Conservation (phyloP, 78 protist genomes). For the Chrysochromulina tobinii region DNA sequence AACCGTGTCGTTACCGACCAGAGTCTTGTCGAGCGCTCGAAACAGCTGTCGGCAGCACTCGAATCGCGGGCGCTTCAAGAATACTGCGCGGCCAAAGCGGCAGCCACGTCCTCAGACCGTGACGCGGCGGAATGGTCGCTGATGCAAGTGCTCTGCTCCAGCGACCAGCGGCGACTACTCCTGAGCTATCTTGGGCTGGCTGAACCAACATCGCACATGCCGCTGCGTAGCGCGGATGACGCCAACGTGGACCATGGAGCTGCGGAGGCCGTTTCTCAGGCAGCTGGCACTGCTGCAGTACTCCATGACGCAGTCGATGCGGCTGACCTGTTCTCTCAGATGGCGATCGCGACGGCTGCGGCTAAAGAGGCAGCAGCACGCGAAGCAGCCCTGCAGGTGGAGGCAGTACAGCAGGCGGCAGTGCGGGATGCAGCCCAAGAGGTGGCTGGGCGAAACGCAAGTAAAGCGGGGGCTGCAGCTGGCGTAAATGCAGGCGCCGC, state of each 20-base stretch:
- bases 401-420: no score
- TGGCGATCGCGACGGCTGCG: constrained; percentile 5
- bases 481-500: background rate
- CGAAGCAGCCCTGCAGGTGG: no score
- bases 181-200: constrained; percentile 17
- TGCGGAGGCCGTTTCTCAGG: no score
- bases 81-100: background rate
- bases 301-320: background rate
- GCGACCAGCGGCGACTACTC: constrained; percentile 6
- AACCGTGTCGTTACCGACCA: background rate
- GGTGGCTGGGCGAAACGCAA: no score
- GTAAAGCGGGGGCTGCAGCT: no score
- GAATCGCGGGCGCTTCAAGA: background rate
- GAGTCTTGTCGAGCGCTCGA: background rate
- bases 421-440: no score
- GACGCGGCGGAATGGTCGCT: constrained; percentile 11
- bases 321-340: background rate
- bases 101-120: background rate
- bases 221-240: no score
- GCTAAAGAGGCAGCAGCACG: background rate
- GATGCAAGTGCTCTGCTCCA: constrained; percentile 29
- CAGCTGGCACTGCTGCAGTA: no score
- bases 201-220: background rate
- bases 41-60: background rate
- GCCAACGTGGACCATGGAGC: no score